A percentile compares a stretch with the other conserved stretches of the same genome.
These are phyloP conservation scores for Diaporthe nobilis DNA, from an alignment of 2,329 filamentous ascomycete genomes.

Conservation along the genomic window DNA sequence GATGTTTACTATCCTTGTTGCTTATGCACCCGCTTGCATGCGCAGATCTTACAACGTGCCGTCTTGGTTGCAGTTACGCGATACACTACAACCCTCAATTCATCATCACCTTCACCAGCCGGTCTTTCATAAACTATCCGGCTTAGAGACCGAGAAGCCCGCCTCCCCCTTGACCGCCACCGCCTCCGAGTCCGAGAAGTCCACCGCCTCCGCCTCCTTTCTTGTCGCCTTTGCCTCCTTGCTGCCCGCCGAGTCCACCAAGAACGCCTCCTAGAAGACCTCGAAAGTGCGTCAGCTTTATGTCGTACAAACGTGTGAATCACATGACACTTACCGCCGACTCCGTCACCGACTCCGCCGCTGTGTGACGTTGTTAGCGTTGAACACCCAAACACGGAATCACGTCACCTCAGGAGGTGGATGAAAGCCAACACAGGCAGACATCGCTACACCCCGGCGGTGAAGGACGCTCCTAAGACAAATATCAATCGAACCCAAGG, in stretches of 20 bases:
- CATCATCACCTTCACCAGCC: neutral
- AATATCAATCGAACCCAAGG: neutral
- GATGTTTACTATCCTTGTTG: neutral
- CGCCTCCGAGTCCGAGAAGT: conserved; percentile 35
- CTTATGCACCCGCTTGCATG: neutral
- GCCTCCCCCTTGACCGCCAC: conserved; percentile 27
- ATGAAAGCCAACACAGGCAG: neutral
- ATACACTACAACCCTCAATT: neutral
- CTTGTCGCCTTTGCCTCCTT: conserved; percentile 34
- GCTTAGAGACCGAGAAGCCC: conserved; percentile 27
- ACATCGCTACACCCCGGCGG: neutral
- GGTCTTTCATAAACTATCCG: neutral
- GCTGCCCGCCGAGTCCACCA: conserved; percentile 36
- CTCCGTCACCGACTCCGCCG: conserved; percentile 40
- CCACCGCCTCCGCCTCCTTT: conserved; percentile 38
- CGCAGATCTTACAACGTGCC: neutral
- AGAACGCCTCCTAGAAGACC: conserved; percentile 40
- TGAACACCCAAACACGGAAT: rapidly evolving
- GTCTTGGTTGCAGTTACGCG: too few relatives aligned
- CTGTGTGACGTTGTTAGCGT: neutral
- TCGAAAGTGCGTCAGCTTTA: conserved; percentile 30
- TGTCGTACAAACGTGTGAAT: too few relatives aligned
- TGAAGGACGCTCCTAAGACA: neutral
- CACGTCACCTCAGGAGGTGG: neutral
- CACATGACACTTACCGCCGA: conserved; percentile 29